Conservation (phyloP, 1,139 yeast species). For the Candida labiduridarum region DNA sequence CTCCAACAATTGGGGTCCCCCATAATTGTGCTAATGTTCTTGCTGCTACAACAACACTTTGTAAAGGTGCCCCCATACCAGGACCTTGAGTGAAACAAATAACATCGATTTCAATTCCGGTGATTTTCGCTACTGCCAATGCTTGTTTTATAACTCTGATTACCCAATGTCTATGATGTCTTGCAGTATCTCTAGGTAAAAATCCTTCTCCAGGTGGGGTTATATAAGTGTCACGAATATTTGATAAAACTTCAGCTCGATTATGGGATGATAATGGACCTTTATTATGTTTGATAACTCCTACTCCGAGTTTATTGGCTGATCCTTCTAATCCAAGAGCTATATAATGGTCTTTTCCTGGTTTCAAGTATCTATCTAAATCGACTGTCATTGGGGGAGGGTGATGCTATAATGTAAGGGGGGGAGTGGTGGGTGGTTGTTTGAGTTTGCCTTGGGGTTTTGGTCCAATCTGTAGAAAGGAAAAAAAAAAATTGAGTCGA, state of each 20-base stretch:
- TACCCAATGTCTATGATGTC: slow-evolving; percentile 97
- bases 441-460: too few species aligned
- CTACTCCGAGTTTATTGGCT: slow-evolving; percentile 94
- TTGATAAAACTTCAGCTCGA: slow-evolving; percentile 76
- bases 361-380: slow-evolving; percentile 40
- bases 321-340: slow-evolving; percentile 96
- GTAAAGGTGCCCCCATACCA: slow-evolving; percentile 99
- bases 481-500: too few species aligned
- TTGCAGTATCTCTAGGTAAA: slow-evolving; percentile 91
- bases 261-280: slow-evolving; percentile 56
- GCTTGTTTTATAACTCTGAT: slow-evolving; percentile 74
- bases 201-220: slow-evolving; percentile 99
- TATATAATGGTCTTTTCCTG: slow-evolving; percentile 54
- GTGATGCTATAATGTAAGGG: neutral
- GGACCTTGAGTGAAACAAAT: slow-evolving; percentile 98
- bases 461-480: too few species aligned
- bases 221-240: slow-evolving; percentile 89
- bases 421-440: too few species aligned
- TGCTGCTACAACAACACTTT: slow-evolving; percentile 91
- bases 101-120: slow-evolving; percentile 69
- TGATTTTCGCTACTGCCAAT: slow-evolving; percentile 62
- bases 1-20: slow-evolving; percentile 87
- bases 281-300: slow-evolving; percentile 72
- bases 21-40: slow-evolving; percentile 81
- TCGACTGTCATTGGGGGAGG: slow-evolving; percentile 30